Conservation (phyloP, 2,329 filamentous ascomycete species). For the Diaporthe vexans region DNA sequence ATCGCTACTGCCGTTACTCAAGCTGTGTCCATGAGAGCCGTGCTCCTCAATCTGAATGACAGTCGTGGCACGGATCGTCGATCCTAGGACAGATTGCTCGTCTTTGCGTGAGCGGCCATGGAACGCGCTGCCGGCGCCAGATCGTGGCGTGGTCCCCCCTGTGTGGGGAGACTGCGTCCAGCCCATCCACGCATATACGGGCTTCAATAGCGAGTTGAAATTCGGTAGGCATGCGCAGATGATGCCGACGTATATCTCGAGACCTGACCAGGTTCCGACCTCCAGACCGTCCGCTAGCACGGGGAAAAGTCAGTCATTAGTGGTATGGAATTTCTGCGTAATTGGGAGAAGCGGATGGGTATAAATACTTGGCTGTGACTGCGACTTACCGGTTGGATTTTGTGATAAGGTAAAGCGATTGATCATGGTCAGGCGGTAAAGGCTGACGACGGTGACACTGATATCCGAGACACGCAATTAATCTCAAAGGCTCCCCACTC, state of each 20-base stretch:
- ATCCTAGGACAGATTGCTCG: neutral
- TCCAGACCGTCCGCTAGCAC: slow-evolving; percentile 7
- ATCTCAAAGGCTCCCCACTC: neutral
- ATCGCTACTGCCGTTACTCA: neutral
- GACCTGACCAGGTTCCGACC: slow-evolving; percentile 30
- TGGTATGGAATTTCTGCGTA: too few relatives aligned
- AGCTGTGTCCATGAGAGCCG: neutral
- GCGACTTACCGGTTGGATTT: slow-evolving; percentile 31
- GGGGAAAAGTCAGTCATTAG: neutral
- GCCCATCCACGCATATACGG: slow-evolving; percentile 31
- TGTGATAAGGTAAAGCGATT: slow-evolving; percentile 12
- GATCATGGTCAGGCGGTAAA: slow-evolving; percentile 29
- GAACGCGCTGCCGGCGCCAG: neutral
- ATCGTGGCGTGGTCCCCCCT: neutral
- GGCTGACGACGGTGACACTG: slow-evolving; percentile 24
- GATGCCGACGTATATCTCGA: slow-evolving; percentile 33
- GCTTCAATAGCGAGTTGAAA: slow-evolving; percentile 29
- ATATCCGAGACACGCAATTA: neutral
- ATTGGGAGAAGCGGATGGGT: too few relatives aligned
- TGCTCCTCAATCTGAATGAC: slow-evolving; percentile 25
- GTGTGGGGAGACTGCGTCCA: neutral
- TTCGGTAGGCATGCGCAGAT: slow-evolving; percentile 35
- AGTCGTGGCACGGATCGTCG: slow-evolving; percentile 28
- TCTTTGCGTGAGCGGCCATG: neutral
- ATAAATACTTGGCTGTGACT: neutral